Conservation (phyloP, 805 yeast genomes). For the Barnettozyma sp. region DNA sequence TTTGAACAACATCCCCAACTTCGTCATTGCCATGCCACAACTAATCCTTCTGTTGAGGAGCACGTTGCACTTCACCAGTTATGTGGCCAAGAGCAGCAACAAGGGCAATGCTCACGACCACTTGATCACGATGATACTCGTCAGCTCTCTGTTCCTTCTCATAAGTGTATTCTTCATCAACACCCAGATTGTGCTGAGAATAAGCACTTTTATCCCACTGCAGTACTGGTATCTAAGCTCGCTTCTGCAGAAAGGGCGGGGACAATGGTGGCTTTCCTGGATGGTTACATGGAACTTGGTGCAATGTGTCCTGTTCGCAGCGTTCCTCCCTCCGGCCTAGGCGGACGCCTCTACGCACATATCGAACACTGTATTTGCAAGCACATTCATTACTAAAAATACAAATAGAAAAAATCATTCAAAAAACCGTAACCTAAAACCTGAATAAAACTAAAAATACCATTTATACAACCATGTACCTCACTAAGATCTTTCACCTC, state of each 20-base stretch:
- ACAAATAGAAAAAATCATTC: no score
- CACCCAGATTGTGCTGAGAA: constrained; percentile 78
- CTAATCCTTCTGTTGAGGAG: constrained; percentile 40
- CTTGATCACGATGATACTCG: constrained; percentile 34
- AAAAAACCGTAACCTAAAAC: constrained; percentile 11
- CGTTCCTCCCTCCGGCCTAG: constrained; percentile 92
- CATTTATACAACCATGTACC: constrained; percentile 11
- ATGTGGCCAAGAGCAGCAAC: no score
- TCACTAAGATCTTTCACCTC: constrained; percentile 43
- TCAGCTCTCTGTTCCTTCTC: constrained; percentile 38
- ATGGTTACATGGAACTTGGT: constrained; percentile 55
- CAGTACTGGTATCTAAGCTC: constrained; percentile 64
- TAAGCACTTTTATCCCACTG: constrained; percentile 70
- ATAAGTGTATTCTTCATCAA: constrained; percentile 62
- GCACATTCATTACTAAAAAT: no score
- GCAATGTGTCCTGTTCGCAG: constrained; percentile 69
- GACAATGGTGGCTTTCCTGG: constrained; percentile 38
- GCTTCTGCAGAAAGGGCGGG: constrained; percentile 24
- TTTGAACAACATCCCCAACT: constrained; percentile 71
- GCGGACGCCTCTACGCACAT: no score
- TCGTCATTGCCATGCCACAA: constrained; percentile 67
- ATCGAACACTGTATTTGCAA: no score
- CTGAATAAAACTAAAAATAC: no score
- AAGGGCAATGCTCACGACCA: no score
- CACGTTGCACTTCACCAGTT: constrained; percentile 29